Percentiles rank a stretch among this genome's conserved stretches.
Conservation (phyloP, 768 basidiomycete species). For the Boletus subcaerulescens region DNA sequence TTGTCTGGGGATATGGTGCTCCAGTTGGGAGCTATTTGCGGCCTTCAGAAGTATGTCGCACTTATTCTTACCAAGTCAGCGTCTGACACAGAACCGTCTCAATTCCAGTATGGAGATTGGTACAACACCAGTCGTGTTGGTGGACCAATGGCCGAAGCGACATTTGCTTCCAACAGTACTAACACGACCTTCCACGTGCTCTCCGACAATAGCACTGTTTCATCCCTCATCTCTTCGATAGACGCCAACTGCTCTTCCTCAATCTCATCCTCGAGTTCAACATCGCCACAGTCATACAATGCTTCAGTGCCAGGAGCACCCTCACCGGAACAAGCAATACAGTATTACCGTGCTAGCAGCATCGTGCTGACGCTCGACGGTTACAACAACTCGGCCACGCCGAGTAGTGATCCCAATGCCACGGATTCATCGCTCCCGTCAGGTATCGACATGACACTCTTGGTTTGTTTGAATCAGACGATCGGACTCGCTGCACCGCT, state of each 20-base stretch:
- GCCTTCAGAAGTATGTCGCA: slow-evolving; percentile 38
- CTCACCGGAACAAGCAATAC: slow-evolving; percentile 53
- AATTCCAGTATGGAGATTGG: slow-evolving; percentile 43
- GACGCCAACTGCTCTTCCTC: slow-evolving; percentile 41
- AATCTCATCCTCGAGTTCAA: slow-evolving; percentile 33
- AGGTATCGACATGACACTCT: slow-evolving; percentile 45
- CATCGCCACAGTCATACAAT: slow-evolving; percentile 33
- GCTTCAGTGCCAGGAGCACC: slow-evolving; percentile 26
- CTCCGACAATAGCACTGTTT: slow-evolving; percentile 47
- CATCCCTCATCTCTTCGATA: slow-evolving; percentile 42
- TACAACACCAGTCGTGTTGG: slow-evolving; percentile 50
- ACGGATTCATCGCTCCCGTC: slow-evolving; percentile 51
- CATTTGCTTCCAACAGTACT: slow-evolving; percentile 39
- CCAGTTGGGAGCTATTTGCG: slow-evolving; percentile 34
- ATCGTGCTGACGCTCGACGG: slow-evolving; percentile 60
- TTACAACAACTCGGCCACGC: slow-evolving; percentile 60
- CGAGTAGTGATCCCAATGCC: slow-evolving; percentile 37
- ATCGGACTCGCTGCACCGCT: slow-evolving; percentile 59
- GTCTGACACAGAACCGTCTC: slow-evolving; percentile 5
- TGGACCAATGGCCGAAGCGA: slow-evolving; percentile 38
- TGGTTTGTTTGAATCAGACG: slow-evolving; percentile 60
- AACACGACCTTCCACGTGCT: slow-evolving; percentile 45
- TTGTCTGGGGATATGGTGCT: slow-evolving; percentile 43
- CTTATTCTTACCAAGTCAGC: background rate
- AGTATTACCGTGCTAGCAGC: slow-evolving; percentile 69